Conservation (phyloP, 495 filamentous ascomycete genomes). For the Penicillium desertorum region DNA sequence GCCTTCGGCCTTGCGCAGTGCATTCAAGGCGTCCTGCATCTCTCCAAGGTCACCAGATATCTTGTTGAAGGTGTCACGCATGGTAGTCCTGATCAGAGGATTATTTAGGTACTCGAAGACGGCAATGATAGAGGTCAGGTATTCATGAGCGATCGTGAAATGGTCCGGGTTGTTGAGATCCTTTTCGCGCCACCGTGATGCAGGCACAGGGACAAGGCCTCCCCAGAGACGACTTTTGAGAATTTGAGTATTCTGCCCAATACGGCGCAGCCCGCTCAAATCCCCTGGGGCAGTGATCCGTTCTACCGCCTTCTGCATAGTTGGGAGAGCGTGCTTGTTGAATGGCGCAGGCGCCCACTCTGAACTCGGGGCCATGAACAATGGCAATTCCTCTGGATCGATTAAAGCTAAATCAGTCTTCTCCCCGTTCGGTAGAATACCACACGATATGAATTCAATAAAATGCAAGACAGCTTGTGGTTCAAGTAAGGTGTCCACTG, state of each 20-base stretch:
- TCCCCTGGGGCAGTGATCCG: not conserved
- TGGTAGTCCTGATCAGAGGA: slow-evolving; percentile 1
- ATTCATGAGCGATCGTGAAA: slow-evolving; percentile 2
- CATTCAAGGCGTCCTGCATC: slow-evolving; percentile 6
- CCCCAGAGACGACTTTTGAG: slow-evolving; percentile 2
- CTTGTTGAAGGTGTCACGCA: slow-evolving; percentile 6
- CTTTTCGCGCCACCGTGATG: slow-evolving; percentile 5
- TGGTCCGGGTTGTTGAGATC: slow-evolving; percentile 5
- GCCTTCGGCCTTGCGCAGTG: not conserved
- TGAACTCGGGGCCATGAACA: slow-evolving; percentile 10
- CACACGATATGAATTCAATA: slow-evolving; percentile 5
- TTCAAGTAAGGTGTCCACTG: slow-evolving; percentile 11
- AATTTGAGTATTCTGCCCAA: slow-evolving; percentile 2
- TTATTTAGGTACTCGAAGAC: slow-evolving; percentile 6
- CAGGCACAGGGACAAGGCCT: slow-evolving; percentile 3
- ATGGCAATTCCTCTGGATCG: slow-evolving; percentile 8
- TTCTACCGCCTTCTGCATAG: not conserved
- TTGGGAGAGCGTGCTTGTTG: not conserved
- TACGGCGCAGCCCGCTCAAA: not conserved
- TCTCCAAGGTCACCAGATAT: slow-evolving; percentile 1
- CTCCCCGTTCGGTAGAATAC: slow-evolving; percentile 11
- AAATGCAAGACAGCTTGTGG: slow-evolving; percentile 9
- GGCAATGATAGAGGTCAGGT: slow-evolving; percentile 4
- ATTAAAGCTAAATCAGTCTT: slow-evolving; percentile 14
- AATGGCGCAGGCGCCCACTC: slow-evolving; percentile 16